Conservation (phyloP, 1,284 basidiomycete genomes). For the Apiotrichum siamense region DNA sequence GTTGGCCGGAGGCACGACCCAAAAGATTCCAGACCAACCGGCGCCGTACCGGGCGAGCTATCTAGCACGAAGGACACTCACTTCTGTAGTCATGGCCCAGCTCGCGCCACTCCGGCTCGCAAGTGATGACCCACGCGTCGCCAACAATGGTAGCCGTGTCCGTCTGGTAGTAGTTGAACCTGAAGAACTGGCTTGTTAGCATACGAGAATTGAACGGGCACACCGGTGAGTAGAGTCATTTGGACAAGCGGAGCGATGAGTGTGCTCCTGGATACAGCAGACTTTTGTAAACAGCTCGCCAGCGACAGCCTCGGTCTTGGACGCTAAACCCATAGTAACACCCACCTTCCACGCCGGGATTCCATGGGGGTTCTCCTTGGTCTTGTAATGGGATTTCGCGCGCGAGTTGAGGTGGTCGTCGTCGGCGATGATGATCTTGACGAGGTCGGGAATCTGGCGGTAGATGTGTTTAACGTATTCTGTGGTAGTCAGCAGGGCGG, state of each 20-base stretch:
- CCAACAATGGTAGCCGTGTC: neutral
- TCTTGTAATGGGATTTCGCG: neutral
- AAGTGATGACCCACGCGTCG: constrained; percentile 4
- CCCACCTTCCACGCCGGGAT: constrained; percentile 8
- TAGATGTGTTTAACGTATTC: constrained; percentile 3
- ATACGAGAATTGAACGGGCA: too few species aligned
- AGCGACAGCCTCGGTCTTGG: too few species aligned
- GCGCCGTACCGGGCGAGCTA: too few species aligned
- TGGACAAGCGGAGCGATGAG: too few species aligned
- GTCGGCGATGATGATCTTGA: neutral
- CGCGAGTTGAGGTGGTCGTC: neutral
- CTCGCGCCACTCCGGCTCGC: constrained; percentile 5
- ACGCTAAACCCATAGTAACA: neutral
- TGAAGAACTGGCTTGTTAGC: constrained; percentile 4
- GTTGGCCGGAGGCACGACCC: too few species aligned
- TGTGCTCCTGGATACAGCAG: too few species aligned
- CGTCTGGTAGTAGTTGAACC: constrained; percentile 3
- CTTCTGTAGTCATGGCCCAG: neutral
- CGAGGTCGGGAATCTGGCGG: constrained; percentile 4
- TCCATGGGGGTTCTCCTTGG: neutral
- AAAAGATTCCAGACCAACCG: too few species aligned
- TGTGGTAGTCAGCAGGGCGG: neutral
- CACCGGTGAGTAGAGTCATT: too few species aligned
- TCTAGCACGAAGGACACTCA: too few species aligned
- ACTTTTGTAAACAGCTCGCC: too few species aligned